Conservation (phyloP, 1,284 basidiomycete species). For the Apiotrichum siamense region DNA sequence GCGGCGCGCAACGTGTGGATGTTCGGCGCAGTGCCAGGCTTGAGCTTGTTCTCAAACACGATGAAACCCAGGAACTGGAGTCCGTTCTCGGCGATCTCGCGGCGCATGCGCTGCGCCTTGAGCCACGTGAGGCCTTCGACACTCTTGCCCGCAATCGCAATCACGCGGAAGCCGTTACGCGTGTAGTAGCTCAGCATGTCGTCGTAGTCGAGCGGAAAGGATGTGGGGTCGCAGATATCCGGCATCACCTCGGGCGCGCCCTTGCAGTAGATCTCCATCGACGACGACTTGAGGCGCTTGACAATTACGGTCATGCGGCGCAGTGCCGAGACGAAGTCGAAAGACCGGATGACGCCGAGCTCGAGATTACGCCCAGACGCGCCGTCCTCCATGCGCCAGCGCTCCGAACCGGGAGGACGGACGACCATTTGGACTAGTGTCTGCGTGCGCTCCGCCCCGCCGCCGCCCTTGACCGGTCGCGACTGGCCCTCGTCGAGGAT, state of each 20-base stretch:
- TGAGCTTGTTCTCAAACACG: conserved; percentile 98
- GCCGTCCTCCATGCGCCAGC: conserved; percentile 83
- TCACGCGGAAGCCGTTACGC: conserved; percentile 93
- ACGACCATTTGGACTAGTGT: conserved; percentile 96
- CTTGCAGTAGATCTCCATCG: conserved; percentile 98
- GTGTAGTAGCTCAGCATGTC: conserved; percentile 97
- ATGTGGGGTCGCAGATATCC: conserved; percentile 84
- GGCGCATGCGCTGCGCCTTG: conserved; percentile 92
- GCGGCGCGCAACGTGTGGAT: conserved; percentile 84
- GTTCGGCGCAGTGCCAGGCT: conserved; percentile 84
- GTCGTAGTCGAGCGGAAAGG: conserved; percentile 92
- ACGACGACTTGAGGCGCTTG: conserved; percentile 84
- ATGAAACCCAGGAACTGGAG: conserved; percentile 91
- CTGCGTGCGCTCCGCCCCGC: conserved; percentile 62
- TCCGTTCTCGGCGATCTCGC: conserved; percentile 89
- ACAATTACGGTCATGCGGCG: conserved; percentile 97
- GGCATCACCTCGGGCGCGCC: conserved; percentile 97
- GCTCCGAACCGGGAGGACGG: conserved; percentile 81
- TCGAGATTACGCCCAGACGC: conserved; percentile 72
- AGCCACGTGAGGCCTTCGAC: conserved; percentile 93
- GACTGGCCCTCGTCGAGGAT: conserved; percentile 84
- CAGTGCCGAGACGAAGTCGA: conserved; percentile 91
- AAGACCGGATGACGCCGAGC: conserved; percentile 90
- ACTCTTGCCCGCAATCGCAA: conserved; percentile 95
- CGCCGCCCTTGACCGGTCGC: conserved; percentile 51